phyloP scores from a whole-genome alignment of 768 basidiomycete species.

The Boletus speciosus region DNA sequence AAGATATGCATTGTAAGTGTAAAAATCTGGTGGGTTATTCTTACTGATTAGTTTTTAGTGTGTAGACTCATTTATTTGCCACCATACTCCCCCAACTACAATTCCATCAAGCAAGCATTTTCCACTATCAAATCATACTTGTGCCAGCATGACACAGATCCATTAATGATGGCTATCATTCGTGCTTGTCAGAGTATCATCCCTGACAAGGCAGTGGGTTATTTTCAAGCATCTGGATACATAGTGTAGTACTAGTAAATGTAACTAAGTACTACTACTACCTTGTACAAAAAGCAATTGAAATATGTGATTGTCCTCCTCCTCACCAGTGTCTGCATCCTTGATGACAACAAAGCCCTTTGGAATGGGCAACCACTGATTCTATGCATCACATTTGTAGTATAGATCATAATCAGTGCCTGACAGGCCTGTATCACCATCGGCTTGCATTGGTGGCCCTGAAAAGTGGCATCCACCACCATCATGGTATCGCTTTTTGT shows the following conservation, averaged over 20 bases:
- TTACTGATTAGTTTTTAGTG: too few relatives aligned
- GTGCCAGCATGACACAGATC: neutral
- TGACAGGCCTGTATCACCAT: too few relatives aligned
- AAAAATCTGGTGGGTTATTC: too few relatives aligned
- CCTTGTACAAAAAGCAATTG: too few relatives aligned
- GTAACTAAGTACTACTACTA: too few relatives aligned
- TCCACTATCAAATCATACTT: neutral
- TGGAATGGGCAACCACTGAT: constrained; percentile 5
- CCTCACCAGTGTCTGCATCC: neutral
- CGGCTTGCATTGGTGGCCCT: too few relatives aligned
- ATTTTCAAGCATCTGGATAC: constrained; percentile 2
- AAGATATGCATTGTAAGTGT: constrained; percentile 5
- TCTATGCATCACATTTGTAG: neutral
- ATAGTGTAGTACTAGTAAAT: neutral
- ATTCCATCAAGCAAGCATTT: constrained; percentile 9
- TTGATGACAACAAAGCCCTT: neutral
- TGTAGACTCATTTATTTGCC: too few relatives aligned
- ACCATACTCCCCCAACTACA: too few relatives aligned
- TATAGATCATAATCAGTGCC: neutral
- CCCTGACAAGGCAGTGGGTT: neutral
- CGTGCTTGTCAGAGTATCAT: neutral
- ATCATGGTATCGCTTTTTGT: too few relatives aligned
- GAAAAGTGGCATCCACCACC: too few relatives aligned
- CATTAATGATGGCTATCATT: neutral
- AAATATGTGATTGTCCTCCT: too few relatives aligned